A percentile compares a stretch with the other conserved stretches of the same genome.
Conservation (phyloP, 371 early-diverging fungal species). For the Mucor piriformis region DNA sequence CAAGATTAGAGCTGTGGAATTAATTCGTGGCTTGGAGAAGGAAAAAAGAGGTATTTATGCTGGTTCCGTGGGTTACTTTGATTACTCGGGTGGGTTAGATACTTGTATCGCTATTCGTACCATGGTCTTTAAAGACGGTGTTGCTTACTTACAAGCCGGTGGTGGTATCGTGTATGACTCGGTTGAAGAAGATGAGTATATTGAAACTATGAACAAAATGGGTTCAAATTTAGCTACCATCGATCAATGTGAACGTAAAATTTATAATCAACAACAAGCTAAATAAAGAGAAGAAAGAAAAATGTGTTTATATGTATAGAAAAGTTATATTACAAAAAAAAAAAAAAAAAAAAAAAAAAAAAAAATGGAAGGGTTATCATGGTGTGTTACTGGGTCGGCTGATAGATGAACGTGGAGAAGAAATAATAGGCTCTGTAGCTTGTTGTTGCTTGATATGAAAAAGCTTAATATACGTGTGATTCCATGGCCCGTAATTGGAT, state of each 20-base stretch:
- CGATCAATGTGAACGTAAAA: conserved; percentile 74
- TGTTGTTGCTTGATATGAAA: conserved; percentile 57
- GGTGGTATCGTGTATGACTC: conserved; percentile 97
- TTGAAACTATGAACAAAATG: conserved; percentile 95
- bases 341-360: background rate
- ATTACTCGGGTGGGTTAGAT: conserved; percentile 90
- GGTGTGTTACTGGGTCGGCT: too few relatives aligned
- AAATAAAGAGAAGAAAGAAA: background rate
- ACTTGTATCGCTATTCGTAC: conserved; percentile 98
- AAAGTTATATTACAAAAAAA: too few relatives aligned
- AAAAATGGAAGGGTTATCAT: background rate
- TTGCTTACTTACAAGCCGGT: conserved; percentile 91
- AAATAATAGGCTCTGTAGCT: background rate
- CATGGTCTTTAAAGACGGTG: conserved; percentile 94
- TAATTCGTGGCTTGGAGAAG: conserved; percentile 87
- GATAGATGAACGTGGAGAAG: conserved; percentile 3
- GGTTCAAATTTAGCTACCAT: conserved; percentile 88
- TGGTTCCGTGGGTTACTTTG: conserved; percentile 95
- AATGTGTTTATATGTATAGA: background rate
- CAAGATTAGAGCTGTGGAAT: conserved; percentile 94
- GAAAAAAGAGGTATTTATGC: conserved; percentile 96
- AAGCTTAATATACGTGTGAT: conserved; percentile 61
- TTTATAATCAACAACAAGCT: conserved; percentile 46
- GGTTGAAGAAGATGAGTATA: conserved; percentile 87
- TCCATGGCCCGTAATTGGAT: conserved; percentile 63